Evolutionary conservation across 2,329 filamentous ascomycete species (phyloP), one percentile per base, ranked within the genome.

Genomic region (Cladosporium sp.): DNA sequence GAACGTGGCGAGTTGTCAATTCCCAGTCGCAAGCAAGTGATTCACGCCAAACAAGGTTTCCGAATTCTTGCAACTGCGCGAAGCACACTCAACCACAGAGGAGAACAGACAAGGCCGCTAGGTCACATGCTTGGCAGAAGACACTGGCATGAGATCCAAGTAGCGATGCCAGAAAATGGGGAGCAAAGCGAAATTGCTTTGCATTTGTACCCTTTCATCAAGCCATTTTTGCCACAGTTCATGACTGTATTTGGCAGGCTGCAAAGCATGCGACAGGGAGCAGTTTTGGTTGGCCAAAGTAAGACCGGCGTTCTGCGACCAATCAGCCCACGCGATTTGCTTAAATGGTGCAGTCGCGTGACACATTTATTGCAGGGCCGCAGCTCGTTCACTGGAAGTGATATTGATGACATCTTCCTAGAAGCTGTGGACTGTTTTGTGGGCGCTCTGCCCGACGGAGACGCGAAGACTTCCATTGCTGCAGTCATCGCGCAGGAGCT

Each of bases 381-480:
- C 13, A 86, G 88, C 1, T 87, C 87, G 25, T 89, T 85, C 69
- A 89, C 85, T 26, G 87, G 88, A 13, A 83, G 86, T 23, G 91
- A 95, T 75, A 83, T 89, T 69, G 90, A 97, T 73, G 88, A 90
- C 72, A 96, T 98, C 78, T 97, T 97, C 73, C 86, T 97, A 80
- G 95, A 99, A 75, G 91, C 93, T 0, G 85, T 95, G 61, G 95
- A 99, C 77, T 96, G 93, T 74, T 98, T 99, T 76, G 89, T 92
- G 49, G 91, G 91, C 63, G 92, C 90, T 74, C 82, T 95, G 54
- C 89, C 90, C 11, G 89, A 89, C 65, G 83, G 84, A 32, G 82
- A 85, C 14, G 80, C 88, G 32, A 87, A 88, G 58, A 79, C 81
- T 56, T 78, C 82, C 5, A 80, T 96, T 34, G 86, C 90, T 51